Evolutionary conservation across 208 protist genomes (phyloP), one percentile per base, ranked within the genome.

Genomic region (Strigomonas galati): DNA sequence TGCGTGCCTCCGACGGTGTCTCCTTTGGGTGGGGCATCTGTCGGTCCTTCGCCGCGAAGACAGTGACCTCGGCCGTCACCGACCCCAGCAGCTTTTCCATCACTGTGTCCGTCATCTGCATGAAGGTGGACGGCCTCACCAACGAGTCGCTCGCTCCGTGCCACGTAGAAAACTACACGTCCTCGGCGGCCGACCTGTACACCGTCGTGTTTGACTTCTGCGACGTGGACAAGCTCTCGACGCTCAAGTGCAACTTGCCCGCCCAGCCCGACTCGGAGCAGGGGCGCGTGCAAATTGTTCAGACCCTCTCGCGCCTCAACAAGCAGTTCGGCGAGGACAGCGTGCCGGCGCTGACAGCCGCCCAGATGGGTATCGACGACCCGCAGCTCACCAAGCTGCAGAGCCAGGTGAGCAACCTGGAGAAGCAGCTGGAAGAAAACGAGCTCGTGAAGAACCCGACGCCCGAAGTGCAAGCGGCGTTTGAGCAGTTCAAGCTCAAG

Each of bases 361-460:
- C 97, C 54, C 97, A 99, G 71, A 99, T 99, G 97, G 87, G 87
- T 26, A 97, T 99, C 54, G 79, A 91, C 30, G 94, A 98, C 62
- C 55, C 74, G 4, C 73, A 91, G 37, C 78, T 98, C 35, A 53
- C 57, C 32, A 87, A 94, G 68, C 62, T 94, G 43, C 78, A 83
- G 58, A 78, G 71, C 28, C 95, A 98, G 67, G 74, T 98, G 21
- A 74, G 84, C 35, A 85, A 85, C 35, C 62, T 98, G 43, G 82
- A 98, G 62, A 74, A 80, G 46, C 86, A 96, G 56, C 69, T 98
- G 23, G 71, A 81, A 14, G 71, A 74, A 51, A 95, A 87, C 55
- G 31, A 72, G 0, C 69, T 94, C 12, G 78, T 85, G 52, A 82
- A 89, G 64, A 78, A 67, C 27, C 81, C 72, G n/a, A 92, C 81